Base-by-base conservation (phyloP, 176 grass and related monocot genomes). In the Musa troglodytarum region DNA sequence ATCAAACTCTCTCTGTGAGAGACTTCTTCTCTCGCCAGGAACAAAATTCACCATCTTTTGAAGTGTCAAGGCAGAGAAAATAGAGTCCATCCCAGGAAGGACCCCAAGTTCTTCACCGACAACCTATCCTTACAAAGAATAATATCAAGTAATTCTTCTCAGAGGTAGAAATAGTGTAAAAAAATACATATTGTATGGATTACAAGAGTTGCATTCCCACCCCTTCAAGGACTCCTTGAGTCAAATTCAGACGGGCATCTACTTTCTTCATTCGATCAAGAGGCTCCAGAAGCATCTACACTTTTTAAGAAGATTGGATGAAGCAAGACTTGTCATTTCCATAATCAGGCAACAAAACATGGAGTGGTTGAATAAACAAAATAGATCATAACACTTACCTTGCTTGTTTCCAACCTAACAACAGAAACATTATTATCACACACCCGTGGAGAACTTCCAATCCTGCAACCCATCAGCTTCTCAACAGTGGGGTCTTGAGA, bases 31-130 rank as follows among this genome's bases (percentile, higher is more conserved):
- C 81, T 76, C 79, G 70, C 83, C 49, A 77, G 86, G 85, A 93
- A 85, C 74, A 80, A 91, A 93, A 65, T 83, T 82, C 71, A 89
- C 84, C 21, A 93, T 59, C 77, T 93, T 93, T 78, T 98, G 84
- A 84, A 98, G 86, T 58, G 80, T 64, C 56, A 93, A 84, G 52
- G 86, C 88, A 43, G 84, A 87, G 67, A 87, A 87, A 62, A 93
- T 76, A 0, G 88, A 89, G 76, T 93, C 88, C 90, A 97, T 93
- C 73, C 94, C 88, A 0, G 88, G 88, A 81, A 98, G 86, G 17
- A 98, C 82, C 82, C 94, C 94, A 58, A 98, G 88, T 69, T 93
- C 94, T 83, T 98, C 94, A 52, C 88, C 86, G 68, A 98, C 88
- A 81, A 93, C 80, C 90, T 98, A 91, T 89, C 72, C 78, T 73